Evolutionary conservation across 2,329 filamentous ascomycete genomes (phyloP).

Genomic region (Dendryphion nanum): DNA sequence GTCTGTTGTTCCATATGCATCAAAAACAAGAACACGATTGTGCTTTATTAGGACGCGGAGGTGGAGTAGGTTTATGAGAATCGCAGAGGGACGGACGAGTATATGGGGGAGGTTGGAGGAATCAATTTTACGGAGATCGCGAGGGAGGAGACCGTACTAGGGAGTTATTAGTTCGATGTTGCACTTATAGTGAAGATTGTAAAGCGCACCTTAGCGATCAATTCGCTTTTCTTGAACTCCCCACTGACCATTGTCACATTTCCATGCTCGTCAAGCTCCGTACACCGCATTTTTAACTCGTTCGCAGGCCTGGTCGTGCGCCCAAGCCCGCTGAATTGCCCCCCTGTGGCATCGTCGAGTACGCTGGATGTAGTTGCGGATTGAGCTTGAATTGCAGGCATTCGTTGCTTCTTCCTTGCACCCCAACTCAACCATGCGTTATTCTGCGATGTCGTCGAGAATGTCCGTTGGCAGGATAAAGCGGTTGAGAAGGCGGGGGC

Average conservation of each 20-base stretch:
- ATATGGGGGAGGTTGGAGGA: conserved; percentile 95
- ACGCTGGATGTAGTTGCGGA: conserved; percentile 45
- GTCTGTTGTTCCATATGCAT: conserved; percentile 90
- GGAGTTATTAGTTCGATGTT: conserved; percentile 11
- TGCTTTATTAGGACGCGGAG: conserved; percentile 93
- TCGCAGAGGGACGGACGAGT: conserved; percentile 86
- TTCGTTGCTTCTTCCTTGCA: conserved; percentile 31
- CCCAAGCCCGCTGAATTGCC: conserved; percentile 52
- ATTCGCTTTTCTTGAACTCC: conserved; percentile 95
- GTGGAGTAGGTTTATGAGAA: conserved; percentile 94
- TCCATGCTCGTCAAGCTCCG: conserved; percentile 89
- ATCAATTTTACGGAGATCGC: conserved; percentile 96
- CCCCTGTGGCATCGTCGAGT: conserved; percentile 56
- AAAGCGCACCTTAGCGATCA: conserved; percentile 78
- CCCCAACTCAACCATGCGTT: conserved; percentile 26
- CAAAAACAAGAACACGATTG: conserved; percentile 91
- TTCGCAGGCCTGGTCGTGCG: conserved; percentile 76
- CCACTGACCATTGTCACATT: conserved; percentile 90
- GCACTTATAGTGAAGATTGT: neutral
- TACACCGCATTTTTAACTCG: conserved; percentile 85
- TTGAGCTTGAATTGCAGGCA: conserved; percentile 3
- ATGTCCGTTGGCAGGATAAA: conserved; percentile 8
- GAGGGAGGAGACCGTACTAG: conserved; percentile 86
- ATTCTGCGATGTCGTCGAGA: conserved; percentile 16
- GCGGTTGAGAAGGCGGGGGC: neutral